Evolutionary conservation across 2,329 filamentous ascomycete species (phyloP), one percentile per base, ranked within the genome.

Genomic region (Talaromyces rugulosus): DNA sequence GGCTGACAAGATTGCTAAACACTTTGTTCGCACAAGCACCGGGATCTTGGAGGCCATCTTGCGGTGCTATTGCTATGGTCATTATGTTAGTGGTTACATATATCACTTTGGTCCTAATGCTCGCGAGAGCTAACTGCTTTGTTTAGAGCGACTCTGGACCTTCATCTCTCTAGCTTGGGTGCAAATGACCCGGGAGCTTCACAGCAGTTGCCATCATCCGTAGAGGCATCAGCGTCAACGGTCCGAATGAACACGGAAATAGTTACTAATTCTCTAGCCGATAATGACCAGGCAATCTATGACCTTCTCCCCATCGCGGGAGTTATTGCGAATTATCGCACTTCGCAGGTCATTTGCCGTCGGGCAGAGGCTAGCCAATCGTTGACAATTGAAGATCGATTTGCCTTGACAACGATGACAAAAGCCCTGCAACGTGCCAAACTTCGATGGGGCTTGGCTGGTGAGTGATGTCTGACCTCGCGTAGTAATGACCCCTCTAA

Each of bases 21-120:
- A 23, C 18, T 14, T 30, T 61, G 18, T 61, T 61, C 33, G 60
- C 51, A 42, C 34, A 30, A 36, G 60, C 60, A 4, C 47, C 55
- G 14, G 60, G 60, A 8, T 61, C 59, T 28, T 61, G 60, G 60
- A 57, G 60, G n/a, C 55, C 60, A 9, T 51, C 56, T 34, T 61
- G 60, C 18, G 56, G 60, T n/a, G 55, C 47, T 1, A 61, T 61
- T 28, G 60, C 60, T 8, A 47, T 58, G 36, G n/a, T 54, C 1
- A 47, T 61, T 23, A 14, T 44, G 60, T 61, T 7, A 57, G 54
- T 56, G 7, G 14, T 1, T n/a, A 6, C 31, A 8, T 36, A 16
- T 30, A n/a, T 18, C 8, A 30, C 18, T 59, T 27, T n/a, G 5
- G 4, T 14, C 6, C 6, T 36, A 36, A 12, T 36, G 1, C 34